Evolutionary conservation across 176 grass and related monocot species (phyloP).

Genomic region (Phragmites australis): DNA sequence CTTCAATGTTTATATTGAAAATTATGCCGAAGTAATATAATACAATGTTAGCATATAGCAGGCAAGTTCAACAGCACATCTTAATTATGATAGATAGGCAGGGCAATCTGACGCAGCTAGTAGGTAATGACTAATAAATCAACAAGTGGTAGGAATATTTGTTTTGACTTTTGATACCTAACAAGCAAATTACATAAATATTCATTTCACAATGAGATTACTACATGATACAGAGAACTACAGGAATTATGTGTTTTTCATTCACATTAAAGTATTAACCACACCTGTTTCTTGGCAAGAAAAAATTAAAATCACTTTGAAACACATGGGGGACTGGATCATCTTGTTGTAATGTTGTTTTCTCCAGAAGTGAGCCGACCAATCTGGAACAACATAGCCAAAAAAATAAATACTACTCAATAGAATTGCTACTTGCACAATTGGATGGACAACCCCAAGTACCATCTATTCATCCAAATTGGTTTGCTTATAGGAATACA

Average conservation of each 20-base stretch:
- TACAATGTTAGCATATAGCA: constrained; percentile 11
- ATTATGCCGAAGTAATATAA: constrained; percentile 38
- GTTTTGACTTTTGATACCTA: neutral
- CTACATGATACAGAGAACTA: neutral
- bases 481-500: neutral
- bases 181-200: neutral
- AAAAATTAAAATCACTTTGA: constrained; percentile 56
- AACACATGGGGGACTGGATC: constrained; percentile 40
- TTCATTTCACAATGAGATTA: neutral
- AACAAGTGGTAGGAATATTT: neutral
- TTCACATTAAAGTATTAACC: neutral
- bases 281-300: constrained; percentile 74
- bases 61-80: constrained; percentile 10
- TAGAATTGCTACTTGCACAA: constrained; percentile 6
- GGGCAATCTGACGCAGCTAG: neutral
- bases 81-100: constrained; percentile 17
- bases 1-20: constrained; percentile 63
- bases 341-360: constrained; percentile 27
- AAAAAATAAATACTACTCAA: neutral
- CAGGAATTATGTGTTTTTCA: constrained; percentile 1
- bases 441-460: neutral
- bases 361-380: constrained; percentile 35
- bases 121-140: neutral
- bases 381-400: constrained; percentile 35
- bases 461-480: constrained; percentile 22